Evolutionary conservation across 2,329 filamentous ascomycete genomes (phyloP).

Genomic region (Diaporthe caulivora): DNA sequence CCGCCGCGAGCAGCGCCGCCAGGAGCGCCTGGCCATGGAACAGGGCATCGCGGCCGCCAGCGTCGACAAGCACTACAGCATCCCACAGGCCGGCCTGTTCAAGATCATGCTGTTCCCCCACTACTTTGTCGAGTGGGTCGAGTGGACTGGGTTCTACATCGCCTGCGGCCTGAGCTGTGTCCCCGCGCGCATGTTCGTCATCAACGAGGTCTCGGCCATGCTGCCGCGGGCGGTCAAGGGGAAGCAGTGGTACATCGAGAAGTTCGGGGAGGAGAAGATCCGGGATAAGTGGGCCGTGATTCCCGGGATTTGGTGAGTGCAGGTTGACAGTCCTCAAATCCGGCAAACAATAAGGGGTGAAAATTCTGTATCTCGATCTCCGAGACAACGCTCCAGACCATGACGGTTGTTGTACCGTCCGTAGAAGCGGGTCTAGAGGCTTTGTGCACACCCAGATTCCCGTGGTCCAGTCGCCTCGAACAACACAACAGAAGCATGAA

Average conservation of each 20-base stretch:
- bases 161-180: conserved; percentile 75
- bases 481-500: neutral
- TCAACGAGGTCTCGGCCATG: conserved; percentile 94
- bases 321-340: neutral
- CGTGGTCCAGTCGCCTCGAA: neutral
- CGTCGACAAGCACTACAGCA: conserved; percentile 86
- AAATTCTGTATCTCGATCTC: neutral
- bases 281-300: conserved; percentile 79
- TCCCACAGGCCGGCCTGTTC: conserved; percentile 88
- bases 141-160: conserved; percentile 93
- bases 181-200: conserved; percentile 83
- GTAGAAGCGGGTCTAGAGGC: neutral
- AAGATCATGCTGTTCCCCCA: conserved; percentile 88
- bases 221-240: conserved; percentile 86
- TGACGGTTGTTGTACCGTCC: neutral
- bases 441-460: neutral
- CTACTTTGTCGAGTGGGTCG: conserved; percentile 96
- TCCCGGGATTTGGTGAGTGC: conserved; percentile 59
- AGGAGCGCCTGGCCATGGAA: conserved; percentile 59
- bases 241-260: conserved; percentile 86
- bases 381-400: neutral
- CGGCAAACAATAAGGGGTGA: neutral
- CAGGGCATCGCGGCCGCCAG: conserved; percentile 48
- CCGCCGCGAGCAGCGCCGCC: conserved; percentile 72
- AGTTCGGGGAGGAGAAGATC: conserved; percentile 88